A percentile compares a stretch with the other conserved stretches of the same genome.
Evolutionary conservation across 2,329 filamentous ascomycete species (phyloP).

Genomic region (Penicillium oxalicum): DNA sequence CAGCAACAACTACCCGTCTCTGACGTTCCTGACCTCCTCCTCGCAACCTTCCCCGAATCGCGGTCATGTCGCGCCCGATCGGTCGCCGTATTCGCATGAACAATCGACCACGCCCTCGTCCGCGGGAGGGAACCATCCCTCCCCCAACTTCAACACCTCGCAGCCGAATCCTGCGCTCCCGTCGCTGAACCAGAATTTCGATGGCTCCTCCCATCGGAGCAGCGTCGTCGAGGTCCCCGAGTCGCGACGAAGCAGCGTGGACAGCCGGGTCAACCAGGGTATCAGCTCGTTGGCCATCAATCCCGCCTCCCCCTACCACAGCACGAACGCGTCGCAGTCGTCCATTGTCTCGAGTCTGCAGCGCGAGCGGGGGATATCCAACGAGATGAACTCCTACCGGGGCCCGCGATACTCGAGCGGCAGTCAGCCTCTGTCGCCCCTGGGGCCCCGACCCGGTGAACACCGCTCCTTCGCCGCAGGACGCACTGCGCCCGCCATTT

Average conservation of each 20-base stretch:
- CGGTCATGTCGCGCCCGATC: conserved; percentile 34
- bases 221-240: conserved; percentile 40
- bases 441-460: conserved; percentile 35
- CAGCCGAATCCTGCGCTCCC: conserved; percentile 46
- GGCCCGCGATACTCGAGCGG: conserved; percentile 38
- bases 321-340: conserved; percentile 42
- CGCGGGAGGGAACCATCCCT: conserved; percentile 33
- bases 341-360: conserved; percentile 42
- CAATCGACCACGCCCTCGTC: conserved; percentile 35
- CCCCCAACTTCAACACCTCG: conserved; percentile 34
- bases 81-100: conserved; percentile 39
- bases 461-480: conserved; percentile 40
- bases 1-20: conserved; percentile 38
- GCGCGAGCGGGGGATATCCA: conserved; percentile 38
- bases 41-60: conserved; percentile 44
- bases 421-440: conserved; percentile 36
- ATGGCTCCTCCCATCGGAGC: conserved; percentile 43
- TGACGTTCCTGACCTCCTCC: conserved; percentile 40
- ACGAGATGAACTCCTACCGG: conserved; percentile 35
- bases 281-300: conserved; percentile 45
- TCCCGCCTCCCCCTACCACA: conserved; percentile 44
- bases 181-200: conserved; percentile 55
- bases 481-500: conserved; percentile 45
- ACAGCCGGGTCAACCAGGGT: conserved; percentile 46
- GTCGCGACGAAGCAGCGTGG: conserved; percentile 45